Conservation (phyloP, 164 flowering plant genomes). For the Cinnamomum micranthum region DNA sequence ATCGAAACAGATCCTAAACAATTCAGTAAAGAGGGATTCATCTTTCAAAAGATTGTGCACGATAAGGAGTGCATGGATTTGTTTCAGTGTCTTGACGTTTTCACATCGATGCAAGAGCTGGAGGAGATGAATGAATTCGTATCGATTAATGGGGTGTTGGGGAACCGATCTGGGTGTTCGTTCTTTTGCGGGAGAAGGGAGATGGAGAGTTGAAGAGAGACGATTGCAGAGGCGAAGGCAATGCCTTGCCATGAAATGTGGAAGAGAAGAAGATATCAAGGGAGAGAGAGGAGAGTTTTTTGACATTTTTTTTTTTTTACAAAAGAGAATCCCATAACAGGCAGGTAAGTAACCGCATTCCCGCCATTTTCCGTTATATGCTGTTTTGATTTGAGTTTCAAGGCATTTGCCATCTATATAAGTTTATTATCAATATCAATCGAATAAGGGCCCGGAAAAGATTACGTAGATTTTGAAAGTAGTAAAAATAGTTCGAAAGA, state of each 20-base stretch:
- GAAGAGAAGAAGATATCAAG: neutral
- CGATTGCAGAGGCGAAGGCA: neutral
- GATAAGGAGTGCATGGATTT: conserved; percentile 38
- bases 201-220: neutral
- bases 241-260: neutral
- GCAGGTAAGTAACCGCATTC: neutral
- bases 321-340: neutral
- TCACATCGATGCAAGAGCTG: neutral
- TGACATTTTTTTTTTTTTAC: too few species aligned
- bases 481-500: rapidly evolving
- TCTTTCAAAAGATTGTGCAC: conserved; percentile 29
- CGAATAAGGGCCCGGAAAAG: too few species aligned
- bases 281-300: neutral
- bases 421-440: too few species aligned
- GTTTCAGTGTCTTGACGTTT: conserved; percentile 18
- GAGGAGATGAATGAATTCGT: neutral
- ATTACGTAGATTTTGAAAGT: too few species aligned
- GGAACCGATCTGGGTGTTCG: neutral
- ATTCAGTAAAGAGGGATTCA: conserved; percentile 14
- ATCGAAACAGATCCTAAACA: conserved; percentile 20
- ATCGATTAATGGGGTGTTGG: neutral
- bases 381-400: too few species aligned
- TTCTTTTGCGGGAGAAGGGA: neutral
- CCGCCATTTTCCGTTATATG: neutral
- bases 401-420: too few species aligned